phyloP scores from a whole-genome alignment of 2,329 filamentous ascomycete genomes.

The Trichoderma citrinoviride region DNA sequence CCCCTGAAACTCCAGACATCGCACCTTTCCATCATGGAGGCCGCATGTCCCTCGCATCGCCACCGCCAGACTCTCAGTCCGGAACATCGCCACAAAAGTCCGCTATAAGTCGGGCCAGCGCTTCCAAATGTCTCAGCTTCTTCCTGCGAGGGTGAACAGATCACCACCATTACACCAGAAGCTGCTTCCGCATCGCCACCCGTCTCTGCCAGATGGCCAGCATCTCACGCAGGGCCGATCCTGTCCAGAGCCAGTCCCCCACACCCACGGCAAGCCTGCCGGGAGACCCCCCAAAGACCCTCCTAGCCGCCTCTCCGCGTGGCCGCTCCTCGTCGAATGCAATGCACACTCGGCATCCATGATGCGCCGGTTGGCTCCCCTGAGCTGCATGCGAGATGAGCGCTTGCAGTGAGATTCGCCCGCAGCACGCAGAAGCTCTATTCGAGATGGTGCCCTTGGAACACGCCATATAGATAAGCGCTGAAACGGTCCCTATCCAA shows the following conservation, averaged over 20 bases:
- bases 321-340: constrained; percentile 1
- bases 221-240: neutral
- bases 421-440: neutral
- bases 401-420: neutral
- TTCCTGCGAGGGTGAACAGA: constrained; percentile 13
- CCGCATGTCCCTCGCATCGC: neutral
- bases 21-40: too few species aligned
- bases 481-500: neutral
- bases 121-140: neutral
- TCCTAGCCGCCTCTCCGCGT: neutral
- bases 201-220: neutral
- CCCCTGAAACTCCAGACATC: neutral
- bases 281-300: neutral
- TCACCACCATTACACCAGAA: constrained; percentile 6
- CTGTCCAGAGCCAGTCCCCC: neutral
- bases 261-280: neutral
- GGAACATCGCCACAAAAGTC: neutral
- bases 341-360: constrained; percentile 18
- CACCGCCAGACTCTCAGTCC: neutral
- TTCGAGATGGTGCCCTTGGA: neutral
- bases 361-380: constrained; percentile 1
- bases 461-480: neutral
- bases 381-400: neutral
- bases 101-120: constrained; percentile 1
- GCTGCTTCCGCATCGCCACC: neutral